Base-by-base conservation (phyloP, 2,329 filamentous ascomycete species). In the Xylaria sp. region DNA sequence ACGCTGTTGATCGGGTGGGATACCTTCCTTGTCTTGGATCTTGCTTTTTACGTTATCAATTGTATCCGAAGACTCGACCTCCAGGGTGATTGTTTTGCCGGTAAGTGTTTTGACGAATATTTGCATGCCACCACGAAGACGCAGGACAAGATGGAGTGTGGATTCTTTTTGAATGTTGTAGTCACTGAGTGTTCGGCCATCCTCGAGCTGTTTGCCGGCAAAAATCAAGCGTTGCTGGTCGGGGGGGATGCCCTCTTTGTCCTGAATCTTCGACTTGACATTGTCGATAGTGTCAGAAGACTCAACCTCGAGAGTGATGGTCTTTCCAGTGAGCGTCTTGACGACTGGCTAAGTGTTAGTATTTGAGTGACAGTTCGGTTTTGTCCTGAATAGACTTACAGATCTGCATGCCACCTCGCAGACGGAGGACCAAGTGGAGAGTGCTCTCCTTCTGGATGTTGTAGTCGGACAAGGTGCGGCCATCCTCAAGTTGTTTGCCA, bases 91-190 rank as follows among this genome's bases (percentile, higher is more conserved):
- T 0, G 93, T 97, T 84, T 97, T 97, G 65, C 93, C 93, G 0
- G 91, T 94, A 1, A 94, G 80, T 0, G 91, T 93, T 85, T 93
- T 93, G 74, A 93, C 90, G 68, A 93, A 93, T 68, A 93, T 93
- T 72, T 93, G 90, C 90, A 93, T 93, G 78, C 92, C 92, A 82
- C 92, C 91, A 79, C 91, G 91, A 4, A 95, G 90, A 77, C 92
- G 91, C 53, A 96, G 90, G 63, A 95, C 92, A 51, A 95, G 81
- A 73, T 95, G 92, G 1, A 96, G 88, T 1, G 91, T 96, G 0
- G 86, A 90, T 76, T 96, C 92, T 83, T 96, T 96, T 80, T 97
- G 93, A 54, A 97, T 97, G 81, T 96, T 96, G 86, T 97, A 97
- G 77, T 96, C 93, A 64, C 86, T 89, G 0, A 96, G 83, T 27